Conservation (phyloP, 805 yeast species). For the Candida sanyiensis region DNA sequence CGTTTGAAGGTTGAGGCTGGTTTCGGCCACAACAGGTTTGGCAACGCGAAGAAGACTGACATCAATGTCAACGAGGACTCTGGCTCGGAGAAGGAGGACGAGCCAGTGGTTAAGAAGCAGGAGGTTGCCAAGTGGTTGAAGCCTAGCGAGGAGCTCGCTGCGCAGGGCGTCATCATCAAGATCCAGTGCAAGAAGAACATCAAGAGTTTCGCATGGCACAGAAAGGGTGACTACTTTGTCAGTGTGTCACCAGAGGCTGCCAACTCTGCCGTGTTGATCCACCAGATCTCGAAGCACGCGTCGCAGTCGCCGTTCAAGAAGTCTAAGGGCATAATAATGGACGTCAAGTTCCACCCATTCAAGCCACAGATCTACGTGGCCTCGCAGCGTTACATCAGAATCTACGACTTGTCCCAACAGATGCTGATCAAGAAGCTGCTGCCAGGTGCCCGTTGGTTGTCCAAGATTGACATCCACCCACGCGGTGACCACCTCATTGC, state of each 20-base stretch:
- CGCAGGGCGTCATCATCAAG: constrained; percentile 66
- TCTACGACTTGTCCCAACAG: constrained; percentile 88
- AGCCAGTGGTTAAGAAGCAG: constrained; percentile 35
- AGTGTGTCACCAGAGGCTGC: constrained; percentile 94
- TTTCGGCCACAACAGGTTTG: constrained; percentile 76
- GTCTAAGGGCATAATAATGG: constrained; percentile 90
- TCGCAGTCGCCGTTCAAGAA: constrained; percentile 94
- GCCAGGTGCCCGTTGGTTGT: constrained; percentile 96
- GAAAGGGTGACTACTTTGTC: constrained; percentile 95
- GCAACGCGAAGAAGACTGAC: constrained; percentile 42
- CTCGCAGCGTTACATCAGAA: constrained; percentile 86
- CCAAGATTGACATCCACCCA: constrained; percentile 89
- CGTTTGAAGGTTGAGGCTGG: constrained; percentile 79
- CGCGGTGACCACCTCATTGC: constrained; percentile 93
- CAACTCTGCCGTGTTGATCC: constrained; percentile 84
- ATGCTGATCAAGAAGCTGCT: constrained; percentile 71
- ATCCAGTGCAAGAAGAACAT: constrained; percentile 64
- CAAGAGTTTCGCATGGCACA: constrained; percentile 88
- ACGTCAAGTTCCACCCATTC: constrained; percentile 95
- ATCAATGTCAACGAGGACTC: constrained; percentile 34
- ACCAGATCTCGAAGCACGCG: constrained; percentile 88
- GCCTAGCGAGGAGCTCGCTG: constrained; percentile 58
- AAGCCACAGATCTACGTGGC: constrained; percentile 91
- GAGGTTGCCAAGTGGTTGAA: constrained; percentile 78
- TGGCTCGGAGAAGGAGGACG: constrained; percentile 37